Base-by-base conservation (phyloP, 1,284 basidiomycete genomes). In the Puccinia brachypodii region DNA sequence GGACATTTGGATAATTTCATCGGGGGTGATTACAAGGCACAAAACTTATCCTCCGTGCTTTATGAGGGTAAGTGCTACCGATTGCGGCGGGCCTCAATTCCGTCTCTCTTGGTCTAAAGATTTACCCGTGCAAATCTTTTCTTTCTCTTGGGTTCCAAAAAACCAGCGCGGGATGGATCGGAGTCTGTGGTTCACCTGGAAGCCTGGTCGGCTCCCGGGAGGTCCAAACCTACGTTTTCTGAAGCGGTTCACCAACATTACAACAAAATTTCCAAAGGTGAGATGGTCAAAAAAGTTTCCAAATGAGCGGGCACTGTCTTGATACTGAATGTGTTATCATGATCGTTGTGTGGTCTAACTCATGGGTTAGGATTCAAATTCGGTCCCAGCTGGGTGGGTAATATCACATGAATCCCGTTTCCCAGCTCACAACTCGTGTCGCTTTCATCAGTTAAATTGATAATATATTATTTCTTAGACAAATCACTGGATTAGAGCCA, bases 401-500 rank as follows among this genome's bases (percentile, higher is more conserved):
- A 53, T n/a, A n/a, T n/a, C n/a, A n/a, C n/a, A n/a, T n/a, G n/a
- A n/a, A 50, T 44, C 19, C 16, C 56, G 3, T 36, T 60, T 47
- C 50, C 19, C n/a, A 42, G 25, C 3, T 69, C 28, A 22, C 3
- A 42, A 11, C 66, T 25, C 42, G 36, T 40, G n/a, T 62, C 60
- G 4, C 4, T 53, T 53, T 53, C n/a, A 4, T 16, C 50, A 53
- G 50, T 11, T 22, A 4, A 53, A 16, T 19, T 31, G 14, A 22
- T n/a, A 33, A 60, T 40, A 16, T 33, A 19, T 62, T 31, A 28
- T 47, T 33, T 25, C 69, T 14, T 9, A 62, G 42, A 28, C 36
- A 36, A 96, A 96, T 84, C 94, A 96, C 87, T 96, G 95, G 95
- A 95, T 92, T 91, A 94, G 94, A 85, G 91, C 96, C 73, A 90